Evolutionary conservation across 2,329 filamentous ascomycete species (phyloP).

Genomic region (Aspergillus melleus): DNA sequence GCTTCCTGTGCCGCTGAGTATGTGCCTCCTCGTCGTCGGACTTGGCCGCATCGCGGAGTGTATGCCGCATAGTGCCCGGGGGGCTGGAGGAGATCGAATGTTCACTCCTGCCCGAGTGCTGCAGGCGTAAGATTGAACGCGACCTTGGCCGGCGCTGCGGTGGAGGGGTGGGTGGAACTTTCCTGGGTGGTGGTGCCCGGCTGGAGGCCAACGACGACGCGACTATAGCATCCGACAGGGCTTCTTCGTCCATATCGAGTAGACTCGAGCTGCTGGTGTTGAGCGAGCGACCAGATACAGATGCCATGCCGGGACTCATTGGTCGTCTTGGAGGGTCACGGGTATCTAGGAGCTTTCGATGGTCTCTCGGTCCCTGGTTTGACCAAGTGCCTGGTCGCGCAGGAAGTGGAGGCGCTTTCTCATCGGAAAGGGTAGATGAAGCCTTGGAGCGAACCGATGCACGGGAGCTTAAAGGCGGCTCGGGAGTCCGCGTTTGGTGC

Average conservation of each 20-base stretch:
- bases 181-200: slow-evolving; percentile 41
- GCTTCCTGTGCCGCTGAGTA: slow-evolving; percentile 32
- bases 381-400: slow-evolving; percentile 19
- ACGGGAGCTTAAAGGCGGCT: slow-evolving; percentile 11
- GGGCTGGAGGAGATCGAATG: slow-evolving; percentile 37
- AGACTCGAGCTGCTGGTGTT: slow-evolving; percentile 26
- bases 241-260: slow-evolving; percentile 35
- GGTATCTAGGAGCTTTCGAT: slow-evolving; percentile 11
- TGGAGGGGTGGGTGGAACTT: slow-evolving; percentile 38
- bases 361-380: slow-evolving; percentile 4
- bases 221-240: slow-evolving; percentile 48
- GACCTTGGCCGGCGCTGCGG: slow-evolving; percentile 40
- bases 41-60: slow-evolving; percentile 42
- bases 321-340: slow-evolving; percentile 15
- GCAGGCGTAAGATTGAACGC: slow-evolving; percentile 37
- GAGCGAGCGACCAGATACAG: slow-evolving; percentile 25
- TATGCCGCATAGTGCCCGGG: slow-evolving; percentile 41
- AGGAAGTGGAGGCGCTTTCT: slow-evolving; percentile 27
- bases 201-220: slow-evolving; percentile 49
- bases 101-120: slow-evolving; percentile 28
- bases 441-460: slow-evolving; percentile 16
- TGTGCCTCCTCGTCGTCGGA: slow-evolving; percentile 33
- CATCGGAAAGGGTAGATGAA: slow-evolving; percentile 16
- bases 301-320: slow-evolving; percentile 28
- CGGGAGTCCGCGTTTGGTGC: slow-evolving; percentile 1